These are phyloP conservation scores for Amaranthus tricolor DNA, from an alignment of 179 eudicot genomes.

Conservation along the genomic window DNA sequence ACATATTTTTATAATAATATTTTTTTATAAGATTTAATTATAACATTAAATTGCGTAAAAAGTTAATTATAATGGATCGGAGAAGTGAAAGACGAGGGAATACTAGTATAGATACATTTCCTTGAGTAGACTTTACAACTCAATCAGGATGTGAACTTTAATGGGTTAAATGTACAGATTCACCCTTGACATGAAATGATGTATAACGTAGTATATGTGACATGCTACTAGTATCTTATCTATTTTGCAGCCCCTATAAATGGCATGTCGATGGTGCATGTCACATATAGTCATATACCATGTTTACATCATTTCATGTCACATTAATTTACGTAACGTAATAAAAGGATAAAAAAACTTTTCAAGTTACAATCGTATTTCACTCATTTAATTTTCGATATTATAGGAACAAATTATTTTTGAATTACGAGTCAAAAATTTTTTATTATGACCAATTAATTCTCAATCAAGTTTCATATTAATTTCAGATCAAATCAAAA, in stretches of 20 bases:
- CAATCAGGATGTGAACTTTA: neutral
- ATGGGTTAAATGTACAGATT: neutral
- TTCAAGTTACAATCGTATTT: too few relatives aligned
- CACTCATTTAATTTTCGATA: too few relatives aligned
- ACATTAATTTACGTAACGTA: neutral
- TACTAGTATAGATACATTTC: neutral
- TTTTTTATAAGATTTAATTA: too few relatives aligned
- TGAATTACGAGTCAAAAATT: too few relatives aligned
- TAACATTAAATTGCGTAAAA: too few relatives aligned
- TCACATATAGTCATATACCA: slow-evolving; percentile 3
- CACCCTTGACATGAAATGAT: neutral
- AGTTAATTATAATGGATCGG: neutral
- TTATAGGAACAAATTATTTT: too few relatives aligned
- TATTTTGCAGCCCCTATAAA: slow-evolving; percentile 24
- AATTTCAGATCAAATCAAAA: too few relatives aligned
- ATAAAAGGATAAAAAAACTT: too few relatives aligned
- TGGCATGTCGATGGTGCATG: slow-evolving; percentile 4
- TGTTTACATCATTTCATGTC: neutral
- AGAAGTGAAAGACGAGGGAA: neutral
- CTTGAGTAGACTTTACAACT: neutral
- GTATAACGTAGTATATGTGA: neutral
- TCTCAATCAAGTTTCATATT: too few relatives aligned
- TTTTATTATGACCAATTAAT: too few relatives aligned
- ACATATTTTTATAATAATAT: too few relatives aligned
- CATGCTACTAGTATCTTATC: neutral